Conservation (phyloP, 208 protist species). For the Borovskyia barvae region DNA sequence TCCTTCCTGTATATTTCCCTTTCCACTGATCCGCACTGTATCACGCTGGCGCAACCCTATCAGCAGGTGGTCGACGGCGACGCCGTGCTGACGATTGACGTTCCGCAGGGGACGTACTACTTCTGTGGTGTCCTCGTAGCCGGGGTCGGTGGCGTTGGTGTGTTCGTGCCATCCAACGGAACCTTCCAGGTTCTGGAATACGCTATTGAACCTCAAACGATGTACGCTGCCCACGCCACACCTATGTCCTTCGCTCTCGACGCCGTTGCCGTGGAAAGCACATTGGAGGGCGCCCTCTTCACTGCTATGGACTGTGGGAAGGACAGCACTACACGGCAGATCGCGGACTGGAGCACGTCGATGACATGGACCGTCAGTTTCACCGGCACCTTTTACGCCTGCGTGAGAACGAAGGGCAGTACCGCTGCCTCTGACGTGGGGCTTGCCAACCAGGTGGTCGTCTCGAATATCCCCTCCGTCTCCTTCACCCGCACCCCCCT, state of each 20-base stretch:
- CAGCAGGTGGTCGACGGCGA: conserved; percentile 6
- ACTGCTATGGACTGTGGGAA: conserved; percentile 13
- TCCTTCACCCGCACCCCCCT: conserved; percentile 27
- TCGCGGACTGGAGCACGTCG: conserved; percentile 15
- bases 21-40: conserved; percentile 34
- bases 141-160: conserved; percentile 13
- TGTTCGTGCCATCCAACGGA: conserved; percentile 45
- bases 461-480: conserved; percentile 32
- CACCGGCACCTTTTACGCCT: conserved; percentile 67
- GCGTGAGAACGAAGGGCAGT: conserved; percentile 26
- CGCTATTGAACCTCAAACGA: conserved; percentile 52
- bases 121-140: conserved; percentile 39
- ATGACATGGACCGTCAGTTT: conserved; percentile 31
- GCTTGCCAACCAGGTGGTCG: conserved; percentile 40
- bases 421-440: conserved; percentile 7
- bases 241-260: conserved; percentile 51
- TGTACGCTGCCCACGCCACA: conserved; percentile 51
- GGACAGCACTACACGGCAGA: conserved; percentile 12
- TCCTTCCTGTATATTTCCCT: conserved; percentile 37
- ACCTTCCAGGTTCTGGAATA: conserved; percentile 49
- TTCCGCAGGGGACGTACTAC: conserved; percentile 56
- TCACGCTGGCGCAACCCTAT: conserved; percentile 36
- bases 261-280: conserved; percentile 14
- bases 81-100: conserved; percentile 29
- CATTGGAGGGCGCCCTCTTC: conserved; percentile 35